Percentiles rank a stretch among this genome's conserved stretches.
Evolutionary conservation across 179 eudicot genomes (phyloP).

Genomic region (Silene noctiflora): DNA sequence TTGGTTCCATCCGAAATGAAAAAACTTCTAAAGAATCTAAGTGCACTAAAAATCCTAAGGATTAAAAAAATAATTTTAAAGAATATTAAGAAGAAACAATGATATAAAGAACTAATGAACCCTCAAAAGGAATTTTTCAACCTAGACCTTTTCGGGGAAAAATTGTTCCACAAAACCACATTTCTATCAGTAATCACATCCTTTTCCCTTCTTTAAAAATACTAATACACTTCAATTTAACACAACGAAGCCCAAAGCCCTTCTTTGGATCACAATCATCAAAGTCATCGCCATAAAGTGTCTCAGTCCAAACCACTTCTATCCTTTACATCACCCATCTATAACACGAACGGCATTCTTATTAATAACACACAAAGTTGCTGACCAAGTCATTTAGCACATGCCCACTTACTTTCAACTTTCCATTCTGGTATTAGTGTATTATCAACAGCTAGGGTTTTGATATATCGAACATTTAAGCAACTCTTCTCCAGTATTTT

Average conservation of each 20-base stretch:
- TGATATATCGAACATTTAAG: not conserved
- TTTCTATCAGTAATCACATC: slow-evolving; percentile 10
- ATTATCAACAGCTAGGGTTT: slow-evolving; percentile 4
- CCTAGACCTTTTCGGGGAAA: not conserved
- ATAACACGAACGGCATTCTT: not conserved
- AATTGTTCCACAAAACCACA: not conserved
- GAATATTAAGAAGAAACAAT: not conserved
- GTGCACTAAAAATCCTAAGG: not conserved
- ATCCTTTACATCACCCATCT: not conserved
- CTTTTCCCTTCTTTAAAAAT: not conserved
- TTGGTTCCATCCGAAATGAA: not conserved
- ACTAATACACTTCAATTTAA: not conserved
- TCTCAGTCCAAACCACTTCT: not conserved
- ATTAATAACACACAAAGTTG: not conserved
- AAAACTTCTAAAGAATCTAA: not conserved
- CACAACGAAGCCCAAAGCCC: not conserved
- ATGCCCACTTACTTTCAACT: slow-evolving; percentile 7
- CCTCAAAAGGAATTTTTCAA: not conserved
- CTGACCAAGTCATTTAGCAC: not conserved
- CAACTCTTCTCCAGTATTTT: not conserved
- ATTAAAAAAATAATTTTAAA: not conserved
- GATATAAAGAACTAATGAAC: not conserved
- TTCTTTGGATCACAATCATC: not conserved
- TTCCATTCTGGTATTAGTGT: not conserved
- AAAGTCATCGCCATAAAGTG: not conserved